Conservation (phyloP, 768 basidiomycete species). For the Mycena latifolia region DNA sequence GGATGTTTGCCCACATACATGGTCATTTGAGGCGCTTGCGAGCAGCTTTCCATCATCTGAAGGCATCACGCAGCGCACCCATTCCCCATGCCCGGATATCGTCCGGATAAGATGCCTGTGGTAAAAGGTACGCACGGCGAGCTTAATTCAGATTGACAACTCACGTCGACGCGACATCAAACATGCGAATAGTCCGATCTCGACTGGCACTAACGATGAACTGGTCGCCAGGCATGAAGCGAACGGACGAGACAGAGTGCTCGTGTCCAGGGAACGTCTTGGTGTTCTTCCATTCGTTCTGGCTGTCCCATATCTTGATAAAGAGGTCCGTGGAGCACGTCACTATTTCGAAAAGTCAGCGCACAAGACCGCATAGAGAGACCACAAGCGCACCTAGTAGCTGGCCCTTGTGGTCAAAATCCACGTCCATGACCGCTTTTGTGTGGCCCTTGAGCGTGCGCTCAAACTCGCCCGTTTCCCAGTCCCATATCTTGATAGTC, state of each 20-base stretch:
- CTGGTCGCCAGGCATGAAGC: slow-evolving; percentile 89
- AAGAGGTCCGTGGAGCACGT: slow-evolving; percentile 87
- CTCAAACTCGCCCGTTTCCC: slow-evolving; percentile 96
- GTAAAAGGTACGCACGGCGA: slow-evolving; percentile 19
- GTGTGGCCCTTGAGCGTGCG: slow-evolving; percentile 94
- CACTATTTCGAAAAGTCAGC: slow-evolving; percentile 53
- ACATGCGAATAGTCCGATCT: slow-evolving; percentile 88
- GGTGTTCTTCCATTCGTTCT: slow-evolving; percentile 90
- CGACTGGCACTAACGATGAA: slow-evolving; percentile 88
- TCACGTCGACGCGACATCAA: slow-evolving; percentile 89
- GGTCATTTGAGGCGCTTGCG: slow-evolving; percentile 89
- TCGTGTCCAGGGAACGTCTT: slow-evolving; percentile 93
- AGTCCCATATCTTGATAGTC: slow-evolving; percentile 95
- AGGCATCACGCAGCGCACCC: slow-evolving; percentile 81
- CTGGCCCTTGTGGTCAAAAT: slow-evolving; percentile 90
- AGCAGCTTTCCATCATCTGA: slow-evolving; percentile 80
- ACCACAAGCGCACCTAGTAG: slow-evolving; percentile 69
- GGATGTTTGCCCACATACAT: slow-evolving; percentile 63
- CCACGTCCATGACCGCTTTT: slow-evolving; percentile 87
- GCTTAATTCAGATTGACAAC: slow-evolving; percentile 42
- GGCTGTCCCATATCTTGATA: slow-evolving; percentile 93
- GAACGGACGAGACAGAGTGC: slow-evolving; percentile 88
- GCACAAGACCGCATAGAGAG: neutral
- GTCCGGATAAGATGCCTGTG: slow-evolving; percentile 80
- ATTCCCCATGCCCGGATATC: slow-evolving; percentile 83